Evolutionary conservation across 305 asterid species (phyloP), one percentile per base, ranked within the genome.

Genomic region (Fraxinus baroniana): DNA sequence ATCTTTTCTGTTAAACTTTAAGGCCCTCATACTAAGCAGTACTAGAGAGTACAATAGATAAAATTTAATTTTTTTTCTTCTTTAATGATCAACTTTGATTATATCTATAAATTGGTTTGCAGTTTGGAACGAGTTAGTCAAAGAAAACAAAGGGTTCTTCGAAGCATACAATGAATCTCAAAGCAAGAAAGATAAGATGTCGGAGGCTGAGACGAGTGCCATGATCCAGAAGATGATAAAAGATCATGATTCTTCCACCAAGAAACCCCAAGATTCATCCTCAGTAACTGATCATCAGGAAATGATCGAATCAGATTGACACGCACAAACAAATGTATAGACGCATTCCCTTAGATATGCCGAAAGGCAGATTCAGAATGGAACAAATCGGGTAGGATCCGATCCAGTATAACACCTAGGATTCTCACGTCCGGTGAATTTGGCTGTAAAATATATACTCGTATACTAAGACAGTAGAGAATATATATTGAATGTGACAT

Each of bases 121-220:
- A 89, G 91, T 89, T 52, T 89, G 91, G 91, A 85, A 78, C n/a
- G 91, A 89, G 83, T 49, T 89, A 17, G 90, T 74, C 83, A 89
- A 89, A 79, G 90, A 82, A 72, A 89, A 87, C 82, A 81, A 87
- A 77, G 90, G 85, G 64, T 87, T 89, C 84, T 89, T 89, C 26
- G 85, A 87, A 55, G 79, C 83, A 15, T 89, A 89, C 44, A 32
- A 84, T 36, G 83, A 77, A 79, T 87, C 90, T 33, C 88, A 82
- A 81, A 83, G 75, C 81, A 81, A 82, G 35, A 77, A 73, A 71
- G 88, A 87, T 77, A 78, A 79, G 55, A 82, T 85, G 84, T 86
- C 90, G 7, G 90, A 87, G 78, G 84, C 81, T 1, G 89, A 87
- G 70, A 85, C 89, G 5, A 87, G 83, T 30, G 86, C 72, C 7